Base-by-base conservation (phyloP, 164 flowering plant genomes). In the Aristolochia fimbriata region DNA sequence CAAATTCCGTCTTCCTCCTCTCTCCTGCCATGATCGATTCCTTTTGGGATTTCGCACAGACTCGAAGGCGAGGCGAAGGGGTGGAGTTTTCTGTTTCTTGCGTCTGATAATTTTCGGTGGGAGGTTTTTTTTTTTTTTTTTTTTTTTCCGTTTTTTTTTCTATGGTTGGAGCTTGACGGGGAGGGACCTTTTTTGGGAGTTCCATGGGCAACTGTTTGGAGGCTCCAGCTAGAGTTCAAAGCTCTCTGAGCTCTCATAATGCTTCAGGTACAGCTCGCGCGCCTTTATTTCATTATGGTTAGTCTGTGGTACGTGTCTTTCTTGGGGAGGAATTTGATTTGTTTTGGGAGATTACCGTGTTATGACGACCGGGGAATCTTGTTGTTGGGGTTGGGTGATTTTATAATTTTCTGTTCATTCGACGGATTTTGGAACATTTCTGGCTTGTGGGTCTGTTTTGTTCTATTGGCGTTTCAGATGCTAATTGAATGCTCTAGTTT, bases 161-260 rank as follows among this genome's bases (percentile, higher is more conserved):
- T 22, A 12, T 15, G 57, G 15, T 24, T 20, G 23, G 17, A 22
- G 57, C 23, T 25, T 59, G 51, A 19, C 6, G 41, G 62, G 17
- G 47, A 51, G 37, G 47, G 19, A 20, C 17, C 50, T 14, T 22
- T 2, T 21, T 37, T 17, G 16, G 45, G 47, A 12, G 20, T 15
- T 62, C 54, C 52, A 85, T 86, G 92, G 92, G 92, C 49, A 66
- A 66, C 60, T 66, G 70, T 19, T 66, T 60, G 31, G 27, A 55
- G 20, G 21, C 55, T 48, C 46, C 59, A 19, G 64, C 64, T 0
- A 55, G 48, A 55, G 64, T 66, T 15, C 64, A 55, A 23, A 49
- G 55, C 51, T 58, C 70, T 23, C 64, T 46, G 24, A 54, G 56
- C 55, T 66, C 64, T 61, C 33, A 23, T 6, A 22, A 47, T 47